Base-by-base conservation (phyloP, 116 monocot species). In the Cymodocea nodosa region DNA sequence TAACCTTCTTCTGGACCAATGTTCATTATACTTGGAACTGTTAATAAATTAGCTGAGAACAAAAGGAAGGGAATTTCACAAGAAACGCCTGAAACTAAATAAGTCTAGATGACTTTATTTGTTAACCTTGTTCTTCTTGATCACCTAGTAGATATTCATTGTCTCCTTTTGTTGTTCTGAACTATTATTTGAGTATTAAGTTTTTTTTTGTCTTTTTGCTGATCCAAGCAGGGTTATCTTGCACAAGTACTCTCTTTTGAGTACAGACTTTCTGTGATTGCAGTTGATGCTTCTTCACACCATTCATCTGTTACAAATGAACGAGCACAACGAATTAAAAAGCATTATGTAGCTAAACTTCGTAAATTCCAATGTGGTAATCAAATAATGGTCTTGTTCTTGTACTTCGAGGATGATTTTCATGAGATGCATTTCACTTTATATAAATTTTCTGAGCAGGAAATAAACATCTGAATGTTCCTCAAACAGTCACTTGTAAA, bases 271-370 rank as follows among this genome's bases (percentile, higher is more conserved):
- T 69, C 82, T 59, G 97, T 97, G 52, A 74, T 88, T 34, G 97
- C 97, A 67, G 74, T 97, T 44, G 97, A 97, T 88, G 92, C 97
- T 77, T 91, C 91, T 77, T 68, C 76, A 54, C 97, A 97, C 71
- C 91, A 97, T 81, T 81, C 87, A 73, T 69, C 69, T 66, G 86
- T 97, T 53, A 97, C 97, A 24, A 76, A 60, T 83, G 63, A 72
- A 58, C 87, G 97, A 25, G 85, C 92, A 66, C 85, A 82, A 37
- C 77, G 92, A 77, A 91, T 97, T 64, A 90, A 73, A 62, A 97
- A 91, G 75, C 87, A 97, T 70, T 97, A 91, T 75, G 71, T 72
- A 48, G 75, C 83, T 40, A 90, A 88, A 75, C 60, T 78, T 74
- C 76, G 57, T 44, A 79, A 87, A 80, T 77, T 57, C 75, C 70